Conservation (phyloP, 495 filamentous ascomycete species). For the Neurospora terricola region DNA sequence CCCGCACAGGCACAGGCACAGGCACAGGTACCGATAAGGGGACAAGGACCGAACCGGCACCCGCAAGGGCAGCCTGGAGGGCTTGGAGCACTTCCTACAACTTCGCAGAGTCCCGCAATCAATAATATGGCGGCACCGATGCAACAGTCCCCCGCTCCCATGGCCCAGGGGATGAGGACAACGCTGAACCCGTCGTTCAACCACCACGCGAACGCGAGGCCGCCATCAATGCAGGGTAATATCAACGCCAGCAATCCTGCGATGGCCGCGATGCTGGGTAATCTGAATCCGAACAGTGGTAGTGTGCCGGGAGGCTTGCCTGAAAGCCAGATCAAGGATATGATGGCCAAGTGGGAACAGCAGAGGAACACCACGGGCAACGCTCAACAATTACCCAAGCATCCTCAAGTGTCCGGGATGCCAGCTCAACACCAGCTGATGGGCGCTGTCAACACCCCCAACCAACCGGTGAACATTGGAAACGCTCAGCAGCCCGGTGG, state of each 20-base stretch:
- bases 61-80: slow-evolving; percentile 41
- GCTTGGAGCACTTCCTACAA: slow-evolving; percentile 28
- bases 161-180: slow-evolving; percentile 25
- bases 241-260: slow-evolving; percentile 10
- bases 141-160: slow-evolving; percentile 32
- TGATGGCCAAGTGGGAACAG: slow-evolving; percentile 31
- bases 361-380: slow-evolving; percentile 6
- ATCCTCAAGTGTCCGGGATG: slow-evolving; percentile 12
- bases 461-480: slow-evolving; percentile 12
- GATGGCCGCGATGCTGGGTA: slow-evolving; percentile 17
- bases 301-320: slow-evolving; percentile 18
- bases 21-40: slow-evolving; percentile 17
- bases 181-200: slow-evolving; percentile 23
- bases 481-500: slow-evolving; percentile 11
- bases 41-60: slow-evolving; percentile 23
- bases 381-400: slow-evolving; percentile 10
- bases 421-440: slow-evolving; percentile 11
- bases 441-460: slow-evolving; percentile 1
- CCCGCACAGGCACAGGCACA: slow-evolving; percentile 24
- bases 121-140: slow-evolving; percentile 39
- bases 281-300: slow-evolving; percentile 20
- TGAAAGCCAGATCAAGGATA: slow-evolving; percentile 31
- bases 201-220: slow-evolving; percentile 23
- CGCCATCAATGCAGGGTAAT: slow-evolving; percentile 9
- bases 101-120: slow-evolving; percentile 44